Evolutionary conservation across 192 early-diverging fungal genomes (phyloP), one percentile per base, ranked within the genome.

Genomic region (Mortierella hygrophila): DNA sequence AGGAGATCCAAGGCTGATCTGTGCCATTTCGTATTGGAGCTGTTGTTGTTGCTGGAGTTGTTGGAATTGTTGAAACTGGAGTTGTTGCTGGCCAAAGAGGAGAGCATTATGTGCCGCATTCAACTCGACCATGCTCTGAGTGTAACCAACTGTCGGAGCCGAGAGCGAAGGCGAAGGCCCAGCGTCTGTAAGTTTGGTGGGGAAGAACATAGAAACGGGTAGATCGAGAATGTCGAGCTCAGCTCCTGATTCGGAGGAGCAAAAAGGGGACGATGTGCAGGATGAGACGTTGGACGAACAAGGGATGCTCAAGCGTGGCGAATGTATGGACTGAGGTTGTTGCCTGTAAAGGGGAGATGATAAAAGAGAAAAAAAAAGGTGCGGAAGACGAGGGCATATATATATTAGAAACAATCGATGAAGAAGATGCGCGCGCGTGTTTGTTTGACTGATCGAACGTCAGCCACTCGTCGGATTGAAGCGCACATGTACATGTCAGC

Each of bases 141-240:
- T 70, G 57, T 81, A 75, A 38, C 35, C 46, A 40, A 52, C 35
- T 9, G 70, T 32, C 0, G 71, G 42, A 29, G 68, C 18, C 13
- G 80, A 46, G 29, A 42, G 68, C 20, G 72, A 15, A n/a, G 77
- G 35, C 16, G 76, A 41, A 46, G 82, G 57, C 10, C 47, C 65
- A 18, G 82, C 49, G 21, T 72, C n/a, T 8, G 76, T 60, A 7
- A 83, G 13, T 41, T 78, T 72, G 35, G 37, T 63, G 21, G 78
- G 78, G n/a, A 85, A 85, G 42, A 80, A 57, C 83, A 85, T 85
- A 44, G 83, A 60, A 60, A 85, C 80, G n/a, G 83, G 75, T 70
- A 85, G 72, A 37, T 85, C 83, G 4, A 80, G 68, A 60, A 85
- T 68, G 54, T 85, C 78, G 46, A 85, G 79, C 7, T 85, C 83